Base-by-base conservation (phyloP, 495 filamentous ascomycete species). In the Penicillium turbatum region DNA sequence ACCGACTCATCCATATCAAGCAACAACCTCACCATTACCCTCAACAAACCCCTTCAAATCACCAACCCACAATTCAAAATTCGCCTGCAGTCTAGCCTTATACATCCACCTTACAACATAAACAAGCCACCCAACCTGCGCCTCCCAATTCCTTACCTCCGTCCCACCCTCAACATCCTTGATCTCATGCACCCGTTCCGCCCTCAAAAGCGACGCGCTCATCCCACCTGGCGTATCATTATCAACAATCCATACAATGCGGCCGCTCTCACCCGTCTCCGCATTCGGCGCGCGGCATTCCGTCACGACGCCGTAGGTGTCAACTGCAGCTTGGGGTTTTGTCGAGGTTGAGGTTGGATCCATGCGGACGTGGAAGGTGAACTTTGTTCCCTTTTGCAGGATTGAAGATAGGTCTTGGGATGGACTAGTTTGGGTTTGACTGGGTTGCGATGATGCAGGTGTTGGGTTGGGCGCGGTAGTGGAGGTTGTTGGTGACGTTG, bases 291-390 rank as follows among this genome's bases (percentile, higher is more conserved):
- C 53, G 1, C 55, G 50, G 42, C 52, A 64, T 40, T 73, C 70
- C 0, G 64, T 66, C 1, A 78, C 59, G 5, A 59, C 34, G 11
- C 68, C 46, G 10, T 46, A 26, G 7, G 62, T 57, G 40, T 71
- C 64, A 12, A 60, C 58, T 11, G 56, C 53, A 7, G 59, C 54
- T 17, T 71, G 62, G 6, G 67, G 62, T n/a, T 66, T 63, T 6
- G 60, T 32, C 2, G 67, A 63, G 7, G 57, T 41, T 13, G 62
- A 57, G 16, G 57, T 53, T 7, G 72, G 58, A 32, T 76, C 64
- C 73, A 78, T 75, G 48, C 70, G 64, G 24, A 74, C 73, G 40
- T 75, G 70, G 50, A 76, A 71, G 21, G 67, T 78, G 38, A 76
- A 55, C 43, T 47, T 55, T 2, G 73, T 75, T 13, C 65, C 72